These are phyloP conservation scores for Gynandropsis gynandra DNA, from an alignment of 345 rosid species.

Conservation along the genomic window DNA sequence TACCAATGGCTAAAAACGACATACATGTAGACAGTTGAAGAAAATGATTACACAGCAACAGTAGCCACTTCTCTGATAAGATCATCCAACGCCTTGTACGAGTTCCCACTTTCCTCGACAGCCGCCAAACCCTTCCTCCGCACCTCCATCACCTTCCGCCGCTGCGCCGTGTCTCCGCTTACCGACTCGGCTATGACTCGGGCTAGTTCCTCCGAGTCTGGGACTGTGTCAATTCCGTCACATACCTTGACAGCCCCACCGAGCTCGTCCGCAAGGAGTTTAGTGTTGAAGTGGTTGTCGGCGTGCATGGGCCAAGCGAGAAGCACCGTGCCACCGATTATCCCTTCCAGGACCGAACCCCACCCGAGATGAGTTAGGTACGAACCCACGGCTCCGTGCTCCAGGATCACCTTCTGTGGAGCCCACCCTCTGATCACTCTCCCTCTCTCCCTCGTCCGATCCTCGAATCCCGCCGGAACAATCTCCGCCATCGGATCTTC, in stretches of 20 bases:
- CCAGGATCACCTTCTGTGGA: slow-evolving; percentile 43
- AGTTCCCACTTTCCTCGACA: no score
- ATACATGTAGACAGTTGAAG: no score
- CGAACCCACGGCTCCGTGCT: slow-evolving; percentile 49
- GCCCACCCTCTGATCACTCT: slow-evolving; percentile 47
- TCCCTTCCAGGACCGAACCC: slow-evolving; percentile 60
- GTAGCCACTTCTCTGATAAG: no score
- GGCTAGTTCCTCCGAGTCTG: slow-evolving; percentile 39
- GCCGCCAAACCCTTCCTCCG: background rate
- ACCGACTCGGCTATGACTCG: slow-evolving; percentile 23
- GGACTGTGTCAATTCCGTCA: slow-evolving; percentile 44
- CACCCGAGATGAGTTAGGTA: slow-evolving; percentile 69
- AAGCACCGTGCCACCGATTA: slow-evolving; percentile 39
- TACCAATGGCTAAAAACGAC: no score
- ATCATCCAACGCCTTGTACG: no score
- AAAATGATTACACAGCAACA: no score
- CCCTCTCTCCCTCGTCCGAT: slow-evolving; percentile 38
- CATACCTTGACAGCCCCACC: slow-evolving; percentile 43
- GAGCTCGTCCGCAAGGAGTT: slow-evolving; percentile 46
- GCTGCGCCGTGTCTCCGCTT: slow-evolving; percentile 10
- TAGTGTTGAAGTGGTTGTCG: slow-evolving; percentile 45
- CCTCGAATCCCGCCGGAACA: slow-evolving; percentile 41
- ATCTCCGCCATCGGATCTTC: slow-evolving; percentile 27
- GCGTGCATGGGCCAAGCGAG: slow-evolving; percentile 75
- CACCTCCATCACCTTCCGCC: background rate